Evolutionary conservation across 2,329 filamentous ascomycete genomes (phyloP).

Genomic region (Aspergillus versicolor): DNA sequence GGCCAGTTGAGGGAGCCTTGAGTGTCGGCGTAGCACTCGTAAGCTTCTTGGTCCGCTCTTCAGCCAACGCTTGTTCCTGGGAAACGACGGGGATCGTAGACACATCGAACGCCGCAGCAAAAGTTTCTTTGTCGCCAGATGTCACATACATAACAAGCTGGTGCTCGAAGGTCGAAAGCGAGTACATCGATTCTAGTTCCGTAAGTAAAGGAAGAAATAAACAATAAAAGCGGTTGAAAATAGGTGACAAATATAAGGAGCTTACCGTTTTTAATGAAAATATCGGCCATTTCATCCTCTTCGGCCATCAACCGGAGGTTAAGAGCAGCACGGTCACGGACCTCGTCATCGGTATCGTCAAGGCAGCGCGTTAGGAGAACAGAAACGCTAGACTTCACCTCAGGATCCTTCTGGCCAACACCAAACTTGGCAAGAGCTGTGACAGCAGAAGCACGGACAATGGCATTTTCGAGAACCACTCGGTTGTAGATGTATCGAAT

Average conservation of each 20-base stretch:
- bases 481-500: constrained; percentile 99
- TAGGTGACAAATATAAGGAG: constrained; percentile 16
- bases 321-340: constrained; percentile 89
- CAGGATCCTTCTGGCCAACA: constrained; percentile 91
- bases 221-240: neutral
- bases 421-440: constrained; percentile 96
- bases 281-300: constrained; percentile 79
- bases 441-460: constrained; percentile 90
- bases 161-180: constrained; percentile 90
- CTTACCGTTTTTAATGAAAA: constrained; percentile 89
- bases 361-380: constrained; percentile 90
- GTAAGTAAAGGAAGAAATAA: constrained; percentile 20
- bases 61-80: constrained; percentile 90
- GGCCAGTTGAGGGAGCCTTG: constrained; percentile 82
- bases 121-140: constrained; percentile 82
- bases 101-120: constrained; percentile 84
- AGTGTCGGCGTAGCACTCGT: constrained; percentile 88
- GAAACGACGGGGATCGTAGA: constrained; percentile 88
- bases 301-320: constrained; percentile 91
- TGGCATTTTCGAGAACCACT: constrained; percentile 94
- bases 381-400: constrained; percentile 93
- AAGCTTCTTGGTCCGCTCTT: constrained; percentile 96
- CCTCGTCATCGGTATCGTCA: constrained; percentile 96
- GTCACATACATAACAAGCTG: constrained; percentile 98
- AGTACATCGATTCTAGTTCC: constrained; percentile 81